phyloP scores from a whole-genome alignment of 2,329 filamentous ascomycete genomes.

The Coniochaeta hoffmannii region DNA sequence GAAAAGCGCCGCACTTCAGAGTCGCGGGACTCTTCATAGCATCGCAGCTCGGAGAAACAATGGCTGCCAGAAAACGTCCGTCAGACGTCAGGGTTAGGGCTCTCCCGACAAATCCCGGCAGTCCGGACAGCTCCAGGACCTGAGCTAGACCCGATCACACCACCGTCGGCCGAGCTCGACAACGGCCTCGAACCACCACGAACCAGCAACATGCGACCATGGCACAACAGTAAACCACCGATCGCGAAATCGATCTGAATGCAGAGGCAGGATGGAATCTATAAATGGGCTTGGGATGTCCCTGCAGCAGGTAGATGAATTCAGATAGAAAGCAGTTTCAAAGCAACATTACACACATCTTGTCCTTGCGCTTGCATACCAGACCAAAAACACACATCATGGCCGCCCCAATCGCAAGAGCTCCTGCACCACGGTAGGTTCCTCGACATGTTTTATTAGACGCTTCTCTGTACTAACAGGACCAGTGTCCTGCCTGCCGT shows the following conservation, averaged over 20 bases:
- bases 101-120: not conserved
- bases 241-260: no score
- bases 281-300: not conserved
- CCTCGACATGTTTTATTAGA: no score
- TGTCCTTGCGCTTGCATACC: not conserved
- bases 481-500: not conserved
- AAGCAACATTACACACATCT: not conserved
- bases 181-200: slow-evolving; percentile 1
- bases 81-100: not conserved
- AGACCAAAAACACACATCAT: slow-evolving; percentile 1
- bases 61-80: no score
- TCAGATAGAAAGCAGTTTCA: not conserved
- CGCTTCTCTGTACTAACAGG: no score
- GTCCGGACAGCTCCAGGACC: not conserved
- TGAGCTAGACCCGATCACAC: not conserved
- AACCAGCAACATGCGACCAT: not conserved
- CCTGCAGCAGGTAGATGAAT: not conserved
- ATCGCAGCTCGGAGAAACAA: no score
- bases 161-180: not conserved
- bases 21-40: no score
- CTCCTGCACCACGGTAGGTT: not conserved
- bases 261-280: not conserved
- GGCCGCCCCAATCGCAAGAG: not conserved
- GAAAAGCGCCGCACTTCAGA: no score
- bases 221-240: not conserved